These are phyloP conservation scores for Actinomortierella ambigua DNA, from an alignment of 371 early-diverging fungal species.

Conservation along the genomic window DNA sequence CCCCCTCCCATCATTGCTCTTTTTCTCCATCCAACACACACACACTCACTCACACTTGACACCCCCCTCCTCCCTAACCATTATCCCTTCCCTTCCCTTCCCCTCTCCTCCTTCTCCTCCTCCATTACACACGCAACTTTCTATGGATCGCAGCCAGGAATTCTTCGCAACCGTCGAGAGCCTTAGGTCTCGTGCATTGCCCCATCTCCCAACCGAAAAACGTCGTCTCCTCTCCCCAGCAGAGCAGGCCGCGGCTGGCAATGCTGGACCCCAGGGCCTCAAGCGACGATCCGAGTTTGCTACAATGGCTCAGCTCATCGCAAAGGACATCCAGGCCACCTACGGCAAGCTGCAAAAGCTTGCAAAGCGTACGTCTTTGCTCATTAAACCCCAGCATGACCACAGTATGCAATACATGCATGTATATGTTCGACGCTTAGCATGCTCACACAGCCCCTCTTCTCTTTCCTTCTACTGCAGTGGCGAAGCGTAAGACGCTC, in stretches of 20 bases:
- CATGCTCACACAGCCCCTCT: constrained; percentile 1
- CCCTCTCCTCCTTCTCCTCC: background rate
- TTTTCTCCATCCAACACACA: no score
- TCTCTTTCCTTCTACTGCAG: constrained; percentile 40
- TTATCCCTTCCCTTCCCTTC: no score
- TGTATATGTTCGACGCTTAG: background rate
- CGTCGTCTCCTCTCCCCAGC: constrained; percentile 32
- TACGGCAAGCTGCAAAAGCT: constrained; percentile 72
- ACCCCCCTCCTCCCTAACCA: no score
- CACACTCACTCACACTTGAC: no score
- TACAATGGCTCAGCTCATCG: constrained; percentile 69
- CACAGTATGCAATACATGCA: background rate
- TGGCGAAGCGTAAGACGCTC: constrained; percentile 75
- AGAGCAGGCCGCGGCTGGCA: constrained; percentile 19
- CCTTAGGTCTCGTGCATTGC: constrained; percentile 28
- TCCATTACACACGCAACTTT: background rate
- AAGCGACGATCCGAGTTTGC: constrained; percentile 57
- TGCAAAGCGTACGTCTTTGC: constrained; percentile 56
- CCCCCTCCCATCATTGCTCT: no score
- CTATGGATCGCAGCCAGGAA: constrained; percentile 33
- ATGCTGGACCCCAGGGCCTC: constrained; percentile 4
- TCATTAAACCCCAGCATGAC: no score
- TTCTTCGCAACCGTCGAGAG: constrained; percentile 32
- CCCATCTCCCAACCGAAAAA: constrained; percentile 29
- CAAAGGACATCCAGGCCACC: constrained; percentile 64